Conservation (phyloP, 345 rosid species). For the Acer yangbiense region DNA sequence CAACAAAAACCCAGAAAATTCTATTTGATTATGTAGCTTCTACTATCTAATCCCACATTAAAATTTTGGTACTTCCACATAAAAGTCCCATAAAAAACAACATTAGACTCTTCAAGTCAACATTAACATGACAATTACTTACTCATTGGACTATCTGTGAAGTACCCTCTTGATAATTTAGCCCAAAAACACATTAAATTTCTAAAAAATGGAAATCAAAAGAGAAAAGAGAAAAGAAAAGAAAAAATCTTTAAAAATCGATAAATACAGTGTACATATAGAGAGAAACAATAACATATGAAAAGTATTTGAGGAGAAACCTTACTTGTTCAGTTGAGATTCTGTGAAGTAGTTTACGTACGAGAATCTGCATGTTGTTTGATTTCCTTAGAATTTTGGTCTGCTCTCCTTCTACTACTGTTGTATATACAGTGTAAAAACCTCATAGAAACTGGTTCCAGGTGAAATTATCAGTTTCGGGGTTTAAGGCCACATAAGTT, state of each 20-base stretch:
- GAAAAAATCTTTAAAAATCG: neutral
- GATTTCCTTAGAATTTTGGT: neutral
- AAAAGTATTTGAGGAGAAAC: neutral
- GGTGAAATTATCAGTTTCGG: neutral
- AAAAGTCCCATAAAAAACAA: neutral
- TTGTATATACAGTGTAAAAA: neutral
- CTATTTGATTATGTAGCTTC: neutral
- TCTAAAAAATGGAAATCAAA: neutral
- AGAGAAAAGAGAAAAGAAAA: neutral
- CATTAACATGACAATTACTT: neutral
- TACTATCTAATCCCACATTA: neutral
- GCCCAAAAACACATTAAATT: neutral
- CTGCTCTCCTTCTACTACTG: neutral
- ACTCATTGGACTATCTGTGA: neutral
- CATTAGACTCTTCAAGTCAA: constrained; percentile 8
- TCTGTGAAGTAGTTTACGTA: constrained; percentile 40
- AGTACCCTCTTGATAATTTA: constrained; percentile 16
- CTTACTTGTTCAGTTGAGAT: constrained; percentile 35
- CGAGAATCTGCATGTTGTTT: constrained; percentile 41
- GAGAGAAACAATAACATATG: neutral
- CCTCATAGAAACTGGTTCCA: neutral
- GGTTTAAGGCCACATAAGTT: neutral
- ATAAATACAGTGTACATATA: neutral
- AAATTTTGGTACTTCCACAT: neutral
- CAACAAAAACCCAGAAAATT: neutral